Evolutionary conservation across 345 rosid genomes (phyloP).

Genomic region (Euphorbia tirucalli): DNA sequence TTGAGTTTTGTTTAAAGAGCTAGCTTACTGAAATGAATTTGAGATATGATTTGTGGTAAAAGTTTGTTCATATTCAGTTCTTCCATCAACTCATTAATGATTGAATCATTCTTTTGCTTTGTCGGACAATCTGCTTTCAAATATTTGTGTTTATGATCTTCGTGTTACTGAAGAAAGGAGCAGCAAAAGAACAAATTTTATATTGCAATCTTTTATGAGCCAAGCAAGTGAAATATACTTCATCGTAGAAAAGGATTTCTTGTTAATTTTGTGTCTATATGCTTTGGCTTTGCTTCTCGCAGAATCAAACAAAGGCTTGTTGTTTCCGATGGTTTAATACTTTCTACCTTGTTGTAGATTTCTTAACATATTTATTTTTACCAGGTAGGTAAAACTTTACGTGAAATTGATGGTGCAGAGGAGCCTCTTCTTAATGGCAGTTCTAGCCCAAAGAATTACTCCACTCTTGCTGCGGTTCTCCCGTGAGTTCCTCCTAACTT

Average conservation of each 20-base stretch:
- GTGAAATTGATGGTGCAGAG: conserved; percentile 53
- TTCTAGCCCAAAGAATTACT: conserved; percentile 51
- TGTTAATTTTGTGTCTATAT: background rate
- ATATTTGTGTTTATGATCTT: background rate
- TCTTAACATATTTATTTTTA: conserved; percentile 5
- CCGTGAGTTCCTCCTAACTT: conserved; percentile 51
- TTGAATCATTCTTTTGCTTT: background rate
- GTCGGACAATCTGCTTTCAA: background rate
- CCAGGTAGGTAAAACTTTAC: conserved; percentile 57
- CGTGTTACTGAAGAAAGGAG: background rate
- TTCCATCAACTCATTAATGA: background rate
- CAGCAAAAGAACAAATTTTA: background rate
- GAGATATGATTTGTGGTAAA: background rate
- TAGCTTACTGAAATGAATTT: background rate
- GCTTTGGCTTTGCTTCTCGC: background rate
- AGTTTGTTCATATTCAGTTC: background rate
- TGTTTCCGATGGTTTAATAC: background rate
- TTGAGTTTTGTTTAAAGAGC: background rate
- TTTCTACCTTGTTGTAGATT: background rate
- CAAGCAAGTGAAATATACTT: background rate
- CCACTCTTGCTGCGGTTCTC: conserved; percentile 56
- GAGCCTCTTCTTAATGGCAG: conserved; percentile 73
- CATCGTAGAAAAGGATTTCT: background rate
- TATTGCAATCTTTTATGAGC: background rate
- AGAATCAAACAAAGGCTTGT: background rate